A percentile compares a stretch with the other conserved stretches of the same genome.
Evolutionary conservation across 306 rosid genomes (phyloP).

Genomic region (Cucurbita maxima): DNA sequence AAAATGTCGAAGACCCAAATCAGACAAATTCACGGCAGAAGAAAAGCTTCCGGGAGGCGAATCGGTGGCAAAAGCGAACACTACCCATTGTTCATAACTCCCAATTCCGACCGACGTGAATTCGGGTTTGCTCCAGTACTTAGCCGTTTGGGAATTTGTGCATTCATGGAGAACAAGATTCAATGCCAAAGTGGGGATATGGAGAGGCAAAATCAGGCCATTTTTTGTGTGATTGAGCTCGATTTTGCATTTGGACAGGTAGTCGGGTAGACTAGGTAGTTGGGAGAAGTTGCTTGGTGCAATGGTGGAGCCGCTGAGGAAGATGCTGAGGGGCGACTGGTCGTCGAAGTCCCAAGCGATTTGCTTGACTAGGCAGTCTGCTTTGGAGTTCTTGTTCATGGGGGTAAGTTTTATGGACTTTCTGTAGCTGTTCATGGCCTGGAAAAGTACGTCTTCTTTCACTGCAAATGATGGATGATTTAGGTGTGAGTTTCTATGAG

Average conservation of each 20-base stretch:
- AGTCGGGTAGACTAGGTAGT: not conserved
- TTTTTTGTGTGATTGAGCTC: not conserved
- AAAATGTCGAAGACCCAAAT: not conserved
- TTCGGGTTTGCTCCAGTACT: not conserved
- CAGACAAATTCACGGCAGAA: not conserved
- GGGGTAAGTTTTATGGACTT: not conserved
- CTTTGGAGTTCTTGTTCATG: not conserved
- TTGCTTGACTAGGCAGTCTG: not conserved
- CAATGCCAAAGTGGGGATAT: not conserved
- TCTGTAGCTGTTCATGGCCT: slow-evolving; percentile 1
- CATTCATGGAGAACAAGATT: not conserved
- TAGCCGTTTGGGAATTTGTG: not conserved
- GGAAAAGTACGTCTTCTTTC: not conserved
- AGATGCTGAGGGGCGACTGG: not conserved
- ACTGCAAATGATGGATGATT: not conserved
- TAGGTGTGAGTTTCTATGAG: not conserved
- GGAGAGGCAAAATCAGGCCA: not conserved
- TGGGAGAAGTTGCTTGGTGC: not conserved
- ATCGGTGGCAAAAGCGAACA: not conserved
- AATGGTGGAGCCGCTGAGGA: not conserved
- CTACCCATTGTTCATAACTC: not conserved
- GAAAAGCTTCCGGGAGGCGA: not conserved
- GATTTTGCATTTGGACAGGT: not conserved
- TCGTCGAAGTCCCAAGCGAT: slow-evolving; percentile 6
- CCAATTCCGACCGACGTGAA: slow-evolving; percentile 3